Conservation (phyloP, 495 filamentous ascomycete species). For the Aspergillus nanangensis region DNA sequence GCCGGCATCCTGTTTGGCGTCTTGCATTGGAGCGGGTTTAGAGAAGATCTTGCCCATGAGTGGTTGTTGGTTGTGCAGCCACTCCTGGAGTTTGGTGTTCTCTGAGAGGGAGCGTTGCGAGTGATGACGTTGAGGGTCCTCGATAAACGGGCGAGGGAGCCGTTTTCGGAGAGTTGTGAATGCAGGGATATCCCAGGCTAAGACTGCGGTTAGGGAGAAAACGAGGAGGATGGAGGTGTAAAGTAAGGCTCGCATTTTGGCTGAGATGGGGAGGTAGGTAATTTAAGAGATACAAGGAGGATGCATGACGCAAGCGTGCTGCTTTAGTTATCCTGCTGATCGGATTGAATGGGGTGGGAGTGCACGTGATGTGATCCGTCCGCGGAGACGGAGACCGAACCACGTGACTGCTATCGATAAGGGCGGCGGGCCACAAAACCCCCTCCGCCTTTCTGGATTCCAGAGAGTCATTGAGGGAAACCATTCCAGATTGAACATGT, state of each 20-base stretch:
- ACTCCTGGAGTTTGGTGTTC: constrained; percentile 9
- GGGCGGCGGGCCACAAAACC: constrained; percentile 23
- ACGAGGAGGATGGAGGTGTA: constrained; percentile 1
- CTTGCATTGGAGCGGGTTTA: constrained; percentile 5
- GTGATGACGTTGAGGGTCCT: constrained; percentile 11
- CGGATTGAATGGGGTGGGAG: neutral
- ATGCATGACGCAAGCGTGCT: neutral
- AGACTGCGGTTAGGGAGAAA: too few relatives aligned
- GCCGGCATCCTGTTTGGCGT: constrained; percentile 11
- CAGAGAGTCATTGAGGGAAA: too few relatives aligned
- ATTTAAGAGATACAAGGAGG: neutral
- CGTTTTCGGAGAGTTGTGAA: constrained; percentile 13
- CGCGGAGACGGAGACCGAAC: neutral
- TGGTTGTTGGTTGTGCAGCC: constrained; percentile 28
- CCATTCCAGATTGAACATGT: constrained; percentile 50
- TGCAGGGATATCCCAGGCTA: neutral
- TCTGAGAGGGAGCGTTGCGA: constrained; percentile 2
- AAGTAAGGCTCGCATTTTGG: neutral
- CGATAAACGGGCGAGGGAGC: constrained; percentile 10
- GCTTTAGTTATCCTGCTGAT: too few relatives aligned
- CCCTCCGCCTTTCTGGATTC: too few relatives aligned
- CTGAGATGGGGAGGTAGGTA: neutral
- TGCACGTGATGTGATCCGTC: neutral
- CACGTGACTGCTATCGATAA: constrained; percentile 29
- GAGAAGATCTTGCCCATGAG: constrained; percentile 15